Evolutionary conservation across 257 asterid species (phyloP).

Genomic region (Misopates orontium): DNA sequence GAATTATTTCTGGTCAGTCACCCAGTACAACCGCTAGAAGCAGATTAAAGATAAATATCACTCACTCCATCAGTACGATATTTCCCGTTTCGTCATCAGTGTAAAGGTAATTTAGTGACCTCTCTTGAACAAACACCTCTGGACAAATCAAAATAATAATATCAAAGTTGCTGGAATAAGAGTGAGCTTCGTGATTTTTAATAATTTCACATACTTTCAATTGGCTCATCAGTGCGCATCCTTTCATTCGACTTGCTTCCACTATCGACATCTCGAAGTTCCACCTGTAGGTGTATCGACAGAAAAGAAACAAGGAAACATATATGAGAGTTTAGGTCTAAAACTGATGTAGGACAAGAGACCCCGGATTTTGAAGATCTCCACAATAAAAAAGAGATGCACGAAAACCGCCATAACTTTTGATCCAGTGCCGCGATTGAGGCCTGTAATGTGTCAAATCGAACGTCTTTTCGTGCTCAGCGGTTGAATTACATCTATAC

Average conservation of each 20-base stretch:
- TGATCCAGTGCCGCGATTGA: too few species aligned
- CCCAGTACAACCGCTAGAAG: constrained; percentile 19
- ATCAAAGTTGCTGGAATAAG: constrained; percentile 24
- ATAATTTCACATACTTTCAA: constrained; percentile 66
- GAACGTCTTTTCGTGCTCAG: too few species aligned
- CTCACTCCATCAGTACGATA: constrained; percentile 91
- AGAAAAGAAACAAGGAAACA: constrained; percentile 26
- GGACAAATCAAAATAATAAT: constrained; percentile 35
- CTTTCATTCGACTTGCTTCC: constrained; percentile 91
- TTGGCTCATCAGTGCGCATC: constrained; percentile 82
- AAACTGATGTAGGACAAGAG: too few species aligned
- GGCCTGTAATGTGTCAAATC: too few species aligned
- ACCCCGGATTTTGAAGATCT: too few species aligned
- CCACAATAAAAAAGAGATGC: too few species aligned
- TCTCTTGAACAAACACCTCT: constrained; percentile 79
- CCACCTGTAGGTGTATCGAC: constrained; percentile 64
- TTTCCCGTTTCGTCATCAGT: constrained; percentile 83
- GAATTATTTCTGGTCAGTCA: constrained; percentile 17
- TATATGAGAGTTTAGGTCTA: background rate
- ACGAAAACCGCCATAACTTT: too few species aligned
- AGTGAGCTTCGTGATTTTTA: background rate
- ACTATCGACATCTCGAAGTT: constrained; percentile 91
- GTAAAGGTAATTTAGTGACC: constrained; percentile 66
- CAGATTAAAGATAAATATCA: constrained; percentile 20
- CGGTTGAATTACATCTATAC: too few species aligned